phyloP scores from a whole-genome alignment of 768 basidiomycete species.

The Boletus bicolor region DNA sequence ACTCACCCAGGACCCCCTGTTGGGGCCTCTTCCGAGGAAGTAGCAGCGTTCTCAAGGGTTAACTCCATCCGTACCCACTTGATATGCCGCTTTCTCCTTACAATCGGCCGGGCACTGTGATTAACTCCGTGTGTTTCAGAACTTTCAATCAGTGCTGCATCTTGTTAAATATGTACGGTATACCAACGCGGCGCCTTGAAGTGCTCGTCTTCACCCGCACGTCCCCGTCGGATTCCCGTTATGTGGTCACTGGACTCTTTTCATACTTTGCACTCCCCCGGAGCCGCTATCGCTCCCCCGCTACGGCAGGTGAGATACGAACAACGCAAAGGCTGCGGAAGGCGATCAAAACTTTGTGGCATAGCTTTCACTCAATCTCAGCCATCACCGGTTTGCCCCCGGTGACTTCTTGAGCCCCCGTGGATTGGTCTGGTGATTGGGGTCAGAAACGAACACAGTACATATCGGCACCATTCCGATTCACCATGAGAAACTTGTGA shows the following conservation, averaged over 20 bases:
- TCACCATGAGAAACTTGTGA: constrained; percentile 1
- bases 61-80: not conserved
- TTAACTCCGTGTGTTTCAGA: not conserved
- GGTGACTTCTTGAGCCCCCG: not conserved
- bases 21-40: not conserved
- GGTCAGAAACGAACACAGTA: not conserved
- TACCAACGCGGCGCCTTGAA: not conserved
- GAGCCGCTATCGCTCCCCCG: not conserved
- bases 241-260: not conserved
- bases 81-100: not conserved
- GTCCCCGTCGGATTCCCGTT: not conserved
- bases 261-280: not conserved
- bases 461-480: not conserved
- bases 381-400: not conserved
- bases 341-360: not conserved
- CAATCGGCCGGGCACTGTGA: no score
- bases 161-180: not conserved
- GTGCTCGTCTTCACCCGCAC: no score
- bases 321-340: not conserved
- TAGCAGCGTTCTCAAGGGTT: not conserved
- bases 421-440: not conserved
- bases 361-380: not conserved
- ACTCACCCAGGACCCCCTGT: not conserved
- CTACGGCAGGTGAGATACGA: not conserved
- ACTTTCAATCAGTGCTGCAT: not conserved